Evolutionary conservation across 1,284 basidiomycete species (phyloP), one percentile per base, ranked within the genome.

Genomic region (Grifola frondosa): DNA sequence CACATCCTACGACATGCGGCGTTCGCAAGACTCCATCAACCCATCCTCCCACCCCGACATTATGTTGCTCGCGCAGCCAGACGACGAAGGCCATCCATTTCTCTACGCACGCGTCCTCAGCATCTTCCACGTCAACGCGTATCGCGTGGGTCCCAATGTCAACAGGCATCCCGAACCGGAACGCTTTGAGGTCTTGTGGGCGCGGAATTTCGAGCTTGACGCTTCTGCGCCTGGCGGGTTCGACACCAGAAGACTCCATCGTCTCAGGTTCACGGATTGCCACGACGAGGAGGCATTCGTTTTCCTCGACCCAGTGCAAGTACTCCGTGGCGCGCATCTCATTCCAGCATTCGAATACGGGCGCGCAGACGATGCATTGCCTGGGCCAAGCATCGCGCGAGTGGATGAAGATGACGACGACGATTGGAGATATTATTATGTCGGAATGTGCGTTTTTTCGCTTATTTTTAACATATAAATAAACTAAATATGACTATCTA

Each of bases 1-100:
- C 48, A 75, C 68, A 0, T 71, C 68, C 3, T 75, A 75, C 40
- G 63, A 75, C 35, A 35, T 70, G 10, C 56, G 57, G 3, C 54
- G 61, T 3, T 53, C 54, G 10, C 63, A 66, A 36, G 71, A 74
- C 34, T 57, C 53, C 0, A 43, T 74, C 37, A 72, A 68, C 37
- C 64, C 60, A 1, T 25, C 49, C 1, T 58, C 54, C 3, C 54
- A 58, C 25, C 29, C 59, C 3, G 56, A 71, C 45, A 45, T 73
- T 16, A 70, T 73, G 62, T 50, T 68, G 4, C 45, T 55, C 5
- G 54, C 60, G 5, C 13, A 19, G 15, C 10, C n/a, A 5, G 19
- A 6, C 6, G 13, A 25, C 21, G 25, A 26, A n/a, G n/a, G n/a
- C 5, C 56, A 52, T 34, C 56, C 53, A 6, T 58, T 37, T 31